phyloP scores from a whole-genome alignment of 169 alveolate genomes.

The Pseudocohnilembus persalinus region DNA sequence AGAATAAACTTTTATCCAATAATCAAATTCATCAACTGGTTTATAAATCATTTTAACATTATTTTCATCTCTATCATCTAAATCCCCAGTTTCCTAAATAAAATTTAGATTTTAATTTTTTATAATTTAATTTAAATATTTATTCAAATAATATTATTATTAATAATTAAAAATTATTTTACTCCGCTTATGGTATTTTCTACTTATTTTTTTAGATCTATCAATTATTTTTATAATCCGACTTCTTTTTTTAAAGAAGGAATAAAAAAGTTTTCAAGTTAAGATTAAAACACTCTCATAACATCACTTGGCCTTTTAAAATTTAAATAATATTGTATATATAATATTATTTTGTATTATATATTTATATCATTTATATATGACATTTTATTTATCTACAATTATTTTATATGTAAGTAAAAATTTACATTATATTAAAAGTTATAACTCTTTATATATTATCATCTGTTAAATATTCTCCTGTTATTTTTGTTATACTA shows the following conservation, averaged over 20 bases:
- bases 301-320: background rate
- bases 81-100: background rate
- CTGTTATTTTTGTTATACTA: background rate
- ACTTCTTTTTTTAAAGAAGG: background rate
- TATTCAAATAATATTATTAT: background rate
- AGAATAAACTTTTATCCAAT: constrained; percentile 52
- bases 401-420: no score
- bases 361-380: no score
- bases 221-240: background rate
- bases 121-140: background rate
- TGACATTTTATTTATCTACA: background rate
- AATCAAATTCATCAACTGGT: constrained; percentile 66
- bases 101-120: background rate
- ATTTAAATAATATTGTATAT: no score
- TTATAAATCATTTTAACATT: constrained; percentile 49
- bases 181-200: constrained; percentile 6
- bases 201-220: background rate
- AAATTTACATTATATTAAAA: background rate
- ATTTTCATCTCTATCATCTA: constrained; percentile 39
- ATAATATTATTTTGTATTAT: no score
- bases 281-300: background rate
- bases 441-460: background rate
- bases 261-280: background rate
- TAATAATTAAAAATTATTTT: background rate
- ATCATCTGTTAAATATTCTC: background rate